phyloP scores from a whole-genome alignment of 1,284 basidiomycete species.

The Chalciporus piperatoides region DNA sequence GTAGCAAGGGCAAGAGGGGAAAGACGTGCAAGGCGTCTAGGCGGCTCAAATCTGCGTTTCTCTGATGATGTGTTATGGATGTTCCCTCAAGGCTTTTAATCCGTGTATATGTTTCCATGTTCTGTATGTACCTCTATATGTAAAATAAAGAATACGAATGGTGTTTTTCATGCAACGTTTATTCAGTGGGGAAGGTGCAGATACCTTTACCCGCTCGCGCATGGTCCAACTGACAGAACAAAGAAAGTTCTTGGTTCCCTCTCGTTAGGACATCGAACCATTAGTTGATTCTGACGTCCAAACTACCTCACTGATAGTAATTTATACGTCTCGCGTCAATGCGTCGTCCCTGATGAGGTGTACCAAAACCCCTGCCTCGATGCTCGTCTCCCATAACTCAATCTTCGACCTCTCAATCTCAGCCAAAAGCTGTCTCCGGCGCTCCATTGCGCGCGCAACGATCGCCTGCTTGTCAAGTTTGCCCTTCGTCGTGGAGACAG shows the following conservation, averaged over 20 bases:
- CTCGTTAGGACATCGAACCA: background rate
- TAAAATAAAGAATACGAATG: constrained; percentile 17
- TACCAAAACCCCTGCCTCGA: constrained; percentile 66
- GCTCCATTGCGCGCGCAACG: constrained; percentile 49
- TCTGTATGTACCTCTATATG: constrained; percentile 25
- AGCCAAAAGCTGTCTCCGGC: constrained; percentile 47
- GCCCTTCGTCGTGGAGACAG: constrained; percentile 7
- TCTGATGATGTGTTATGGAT: constrained; percentile 14
- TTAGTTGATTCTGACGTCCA: background rate
- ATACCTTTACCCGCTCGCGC: too few species aligned
- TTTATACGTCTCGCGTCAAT: background rate
- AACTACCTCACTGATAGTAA: too few species aligned
- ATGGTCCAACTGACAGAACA: too few species aligned
- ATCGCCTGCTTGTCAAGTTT: constrained; percentile 37
- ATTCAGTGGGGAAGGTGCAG: background rate
- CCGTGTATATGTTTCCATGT: background rate
- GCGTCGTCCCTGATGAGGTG: constrained; percentile 43
- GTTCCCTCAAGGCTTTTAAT: constrained; percentile 2
- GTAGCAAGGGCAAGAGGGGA: constrained; percentile 8
- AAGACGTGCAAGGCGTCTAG: constrained; percentile 18
- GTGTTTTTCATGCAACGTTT: background rate
- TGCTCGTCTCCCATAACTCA: constrained; percentile 68
- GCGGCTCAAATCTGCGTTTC: constrained; percentile 8
- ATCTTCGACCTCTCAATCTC: constrained; percentile 59
- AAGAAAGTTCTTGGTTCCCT: too few species aligned